These are phyloP conservation scores for Salix purpurea DNA, from an alignment of 345 rosid species.

Conservation along the genomic window DNA sequence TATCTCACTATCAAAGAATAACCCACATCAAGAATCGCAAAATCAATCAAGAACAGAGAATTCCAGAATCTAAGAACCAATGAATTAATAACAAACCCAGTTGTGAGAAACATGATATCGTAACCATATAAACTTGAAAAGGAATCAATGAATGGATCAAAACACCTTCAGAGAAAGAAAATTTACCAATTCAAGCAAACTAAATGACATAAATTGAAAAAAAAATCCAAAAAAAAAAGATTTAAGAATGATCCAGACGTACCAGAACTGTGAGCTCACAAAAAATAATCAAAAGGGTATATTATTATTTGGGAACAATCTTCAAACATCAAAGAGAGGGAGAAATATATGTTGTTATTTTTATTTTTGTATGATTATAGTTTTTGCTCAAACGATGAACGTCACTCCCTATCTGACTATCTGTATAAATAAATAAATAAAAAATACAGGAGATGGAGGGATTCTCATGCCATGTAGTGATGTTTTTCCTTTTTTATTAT, in stretches of 20 bases:
- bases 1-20: constrained; percentile 12
- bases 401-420: constrained; percentile 7
- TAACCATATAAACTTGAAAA: constrained; percentile 1
- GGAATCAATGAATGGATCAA: constrained; percentile 19
- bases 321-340: constrained; percentile 18
- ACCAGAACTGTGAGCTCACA: constrained; percentile 28
- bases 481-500: too few species aligned
- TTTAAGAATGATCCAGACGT: constrained; percentile 21
- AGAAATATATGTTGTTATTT: neutral
- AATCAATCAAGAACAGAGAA: constrained; percentile 10
- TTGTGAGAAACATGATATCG: neutral
- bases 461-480: neutral
- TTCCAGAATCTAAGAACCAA: constrained; percentile 11
- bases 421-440: neutral
- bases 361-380: neutral
- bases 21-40: constrained; percentile 16
- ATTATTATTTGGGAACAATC: constrained; percentile 14
- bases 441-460: neutral
- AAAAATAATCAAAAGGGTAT: constrained; percentile 26
- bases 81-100: constrained; percentile 24
- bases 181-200: neutral
- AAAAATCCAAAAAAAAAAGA: constrained; percentile 19
- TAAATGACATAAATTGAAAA: neutral
- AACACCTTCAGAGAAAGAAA: constrained; percentile 6
- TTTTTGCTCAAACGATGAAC: neutral